Percentiles rank a stretch among this genome's conserved stretches.
phyloP scores from a whole-genome alignment of 163 green algal genomes.

The Scenedesmus sp. region DNA sequence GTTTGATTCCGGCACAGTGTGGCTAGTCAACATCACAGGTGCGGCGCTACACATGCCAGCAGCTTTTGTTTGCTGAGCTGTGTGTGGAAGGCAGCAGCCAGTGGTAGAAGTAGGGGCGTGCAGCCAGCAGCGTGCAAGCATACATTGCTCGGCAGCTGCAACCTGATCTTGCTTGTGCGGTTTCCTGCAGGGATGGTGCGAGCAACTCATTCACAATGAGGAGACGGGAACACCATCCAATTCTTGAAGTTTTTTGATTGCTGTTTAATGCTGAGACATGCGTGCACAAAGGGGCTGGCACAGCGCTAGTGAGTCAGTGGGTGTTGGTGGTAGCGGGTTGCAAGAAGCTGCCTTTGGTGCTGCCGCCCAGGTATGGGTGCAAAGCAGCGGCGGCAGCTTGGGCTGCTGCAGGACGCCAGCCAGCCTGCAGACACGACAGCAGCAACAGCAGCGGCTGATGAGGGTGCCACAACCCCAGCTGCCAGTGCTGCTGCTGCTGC shows the following conservation, averaged over 20 bases:
- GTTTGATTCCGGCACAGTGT: background rate
- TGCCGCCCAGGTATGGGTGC: background rate
- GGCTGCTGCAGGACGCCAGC: background rate
- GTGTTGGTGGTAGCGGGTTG: too few relatives aligned
- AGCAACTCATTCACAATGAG: too few relatives aligned
- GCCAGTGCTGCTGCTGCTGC: background rate
- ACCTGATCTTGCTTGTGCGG: background rate
- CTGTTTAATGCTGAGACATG: too few relatives aligned
- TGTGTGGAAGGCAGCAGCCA: background rate
- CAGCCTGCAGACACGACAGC: background rate
- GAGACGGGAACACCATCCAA: too few relatives aligned
- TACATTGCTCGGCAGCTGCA: background rate
- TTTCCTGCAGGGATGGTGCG: too few relatives aligned
- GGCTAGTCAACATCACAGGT: constrained; percentile 22
- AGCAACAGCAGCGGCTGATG: background rate
- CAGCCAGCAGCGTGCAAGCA: background rate
- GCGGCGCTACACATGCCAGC: background rate
- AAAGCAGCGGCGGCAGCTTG: constrained; percentile 13
- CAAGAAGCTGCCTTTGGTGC: background rate
- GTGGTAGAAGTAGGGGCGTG: background rate
- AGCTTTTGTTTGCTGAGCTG: background rate
- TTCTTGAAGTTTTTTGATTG: too few relatives aligned
- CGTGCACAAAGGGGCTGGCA: too few relatives aligned
- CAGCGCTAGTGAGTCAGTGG: too few relatives aligned
- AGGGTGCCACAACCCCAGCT: background rate